Conservation (phyloP, 768 basidiomycete species). For the Fibroporia radiculosa region DNA sequence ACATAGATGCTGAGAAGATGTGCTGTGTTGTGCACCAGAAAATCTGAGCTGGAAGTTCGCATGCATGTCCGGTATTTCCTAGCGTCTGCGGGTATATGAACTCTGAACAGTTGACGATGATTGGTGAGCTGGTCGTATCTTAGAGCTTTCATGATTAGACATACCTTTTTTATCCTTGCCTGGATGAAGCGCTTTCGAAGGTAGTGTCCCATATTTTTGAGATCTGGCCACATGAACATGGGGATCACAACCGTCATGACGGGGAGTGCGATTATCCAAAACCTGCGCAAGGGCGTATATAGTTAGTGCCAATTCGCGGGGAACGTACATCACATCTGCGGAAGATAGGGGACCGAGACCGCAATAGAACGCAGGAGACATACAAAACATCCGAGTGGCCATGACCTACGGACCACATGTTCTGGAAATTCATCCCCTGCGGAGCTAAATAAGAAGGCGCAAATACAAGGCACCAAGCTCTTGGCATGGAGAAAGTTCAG, state of each 20-base stretch:
- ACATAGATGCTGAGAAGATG: too few species aligned
- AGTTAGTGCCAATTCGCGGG: background rate
- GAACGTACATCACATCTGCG: background rate
- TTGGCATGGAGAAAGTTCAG: slow-evolving; percentile 10
- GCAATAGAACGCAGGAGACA: slow-evolving; percentile 5
- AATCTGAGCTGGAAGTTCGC: too few species aligned
- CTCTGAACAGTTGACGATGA: too few species aligned
- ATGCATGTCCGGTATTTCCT: too few species aligned
- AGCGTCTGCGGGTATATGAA: too few species aligned
- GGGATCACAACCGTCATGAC: slow-evolving; percentile 47
- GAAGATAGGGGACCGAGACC: background rate
- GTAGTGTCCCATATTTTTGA: slow-evolving; percentile 38
- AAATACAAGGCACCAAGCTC: slow-evolving; percentile 8
- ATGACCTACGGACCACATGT: slow-evolving; percentile 41
- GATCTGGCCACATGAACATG: slow-evolving; percentile 44
- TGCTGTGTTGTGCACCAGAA: too few species aligned
- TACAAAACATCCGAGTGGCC: slow-evolving; percentile 19
- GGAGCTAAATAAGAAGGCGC: too few species aligned
- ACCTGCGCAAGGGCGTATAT: slow-evolving; percentile 29
- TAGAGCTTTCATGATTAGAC: too few species aligned
- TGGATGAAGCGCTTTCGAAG: slow-evolving; percentile 33
- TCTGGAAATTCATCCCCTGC: slow-evolving; percentile 61
- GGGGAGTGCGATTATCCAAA: slow-evolving; percentile 61
- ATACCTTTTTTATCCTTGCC: slow-evolving; percentile 26
- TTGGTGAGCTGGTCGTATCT: too few species aligned